These are phyloP conservation scores for Aspergillus unguis DNA, from an alignment of 2,329 filamentous ascomycete genomes.

Conservation along the genomic window DNA sequence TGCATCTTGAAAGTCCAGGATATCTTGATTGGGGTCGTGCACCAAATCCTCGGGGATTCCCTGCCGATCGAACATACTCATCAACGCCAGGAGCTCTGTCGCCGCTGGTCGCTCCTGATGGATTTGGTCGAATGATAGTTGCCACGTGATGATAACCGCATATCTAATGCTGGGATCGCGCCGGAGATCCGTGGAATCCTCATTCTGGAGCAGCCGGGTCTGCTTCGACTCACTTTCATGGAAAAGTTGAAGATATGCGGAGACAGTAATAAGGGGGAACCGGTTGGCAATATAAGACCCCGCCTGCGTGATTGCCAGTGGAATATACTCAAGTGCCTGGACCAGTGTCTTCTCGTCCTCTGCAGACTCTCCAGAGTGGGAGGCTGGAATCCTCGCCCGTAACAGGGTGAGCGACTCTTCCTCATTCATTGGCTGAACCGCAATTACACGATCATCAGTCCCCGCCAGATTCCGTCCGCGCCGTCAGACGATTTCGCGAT, in stretches of 20 bases:
- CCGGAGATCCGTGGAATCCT: neutral
- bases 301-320: neutral
- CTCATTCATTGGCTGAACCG: no score
- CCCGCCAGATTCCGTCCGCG: neutral
- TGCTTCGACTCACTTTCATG: neutral
- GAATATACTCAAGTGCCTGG: neutral
- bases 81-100: conserved; percentile 16
- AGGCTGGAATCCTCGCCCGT: no score
- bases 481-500: neutral
- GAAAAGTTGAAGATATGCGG: neutral
- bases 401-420: no score
- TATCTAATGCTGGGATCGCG: neutral
- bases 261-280: neutral
- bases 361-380: no score
- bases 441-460: neutral
- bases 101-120: neutral
- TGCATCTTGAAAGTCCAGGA: conserved; percentile 19
- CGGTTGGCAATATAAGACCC: neutral
- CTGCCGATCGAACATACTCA: conserved; percentile 20
- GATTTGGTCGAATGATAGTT: neutral
- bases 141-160: neutral
- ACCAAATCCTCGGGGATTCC: conserved; percentile 16
- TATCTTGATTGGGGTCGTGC: neutral
- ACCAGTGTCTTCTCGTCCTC: no score
- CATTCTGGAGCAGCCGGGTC: neutral